A percentile compares a stretch with the other conserved stretches of the same genome.
phyloP scores from a whole-genome alignment of 257 asterid species.

The Gentiana straminea region DNA sequence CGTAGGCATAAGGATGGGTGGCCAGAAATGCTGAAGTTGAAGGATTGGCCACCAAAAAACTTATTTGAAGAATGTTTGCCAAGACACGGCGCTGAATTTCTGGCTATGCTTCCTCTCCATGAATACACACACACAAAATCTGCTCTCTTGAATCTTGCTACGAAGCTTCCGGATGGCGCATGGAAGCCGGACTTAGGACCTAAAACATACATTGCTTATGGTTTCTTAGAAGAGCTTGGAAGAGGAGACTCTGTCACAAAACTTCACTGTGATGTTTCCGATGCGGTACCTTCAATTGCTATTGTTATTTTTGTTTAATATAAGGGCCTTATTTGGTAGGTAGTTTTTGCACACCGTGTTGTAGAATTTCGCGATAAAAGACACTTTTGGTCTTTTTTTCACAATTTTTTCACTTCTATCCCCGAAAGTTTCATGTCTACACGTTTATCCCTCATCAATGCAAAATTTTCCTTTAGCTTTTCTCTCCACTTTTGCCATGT shows the following conservation, averaged over 20 bases:
- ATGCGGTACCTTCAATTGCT: slow-evolving; percentile 42
- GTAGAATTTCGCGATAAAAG: too few species aligned
- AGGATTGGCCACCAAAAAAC: slow-evolving; percentile 91
- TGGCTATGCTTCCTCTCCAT: slow-evolving; percentile 65
- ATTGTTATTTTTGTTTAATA: slow-evolving; percentile 3
- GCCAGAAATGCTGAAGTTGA: slow-evolving; percentile 78
- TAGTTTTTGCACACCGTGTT: too few species aligned
- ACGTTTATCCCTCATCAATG: too few species aligned
- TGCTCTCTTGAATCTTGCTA: slow-evolving; percentile 65
- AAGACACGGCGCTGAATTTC: slow-evolving; percentile 62
- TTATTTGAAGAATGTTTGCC: slow-evolving; percentile 71
- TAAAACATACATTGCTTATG: slow-evolving; percentile 78
- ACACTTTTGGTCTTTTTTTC: too few species aligned
- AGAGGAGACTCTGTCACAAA: slow-evolving; percentile 73
- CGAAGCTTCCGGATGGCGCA: slow-evolving; percentile 63
- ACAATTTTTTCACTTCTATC: not conserved
- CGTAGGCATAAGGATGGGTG: slow-evolving; percentile 47
- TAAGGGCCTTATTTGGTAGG: not conserved
- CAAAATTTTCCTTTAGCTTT: too few species aligned
- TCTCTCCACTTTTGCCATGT: too few species aligned
- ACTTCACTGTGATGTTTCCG: slow-evolving; percentile 78
- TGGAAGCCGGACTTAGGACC: slow-evolving; percentile 88
- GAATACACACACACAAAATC: slow-evolving; percentile 65
- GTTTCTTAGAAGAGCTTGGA: slow-evolving; percentile 62
- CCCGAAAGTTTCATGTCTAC: too few species aligned